Base-by-base conservation (phyloP, 2,329 filamentous ascomycete genomes). In the Macrophomina tecta region DNA sequence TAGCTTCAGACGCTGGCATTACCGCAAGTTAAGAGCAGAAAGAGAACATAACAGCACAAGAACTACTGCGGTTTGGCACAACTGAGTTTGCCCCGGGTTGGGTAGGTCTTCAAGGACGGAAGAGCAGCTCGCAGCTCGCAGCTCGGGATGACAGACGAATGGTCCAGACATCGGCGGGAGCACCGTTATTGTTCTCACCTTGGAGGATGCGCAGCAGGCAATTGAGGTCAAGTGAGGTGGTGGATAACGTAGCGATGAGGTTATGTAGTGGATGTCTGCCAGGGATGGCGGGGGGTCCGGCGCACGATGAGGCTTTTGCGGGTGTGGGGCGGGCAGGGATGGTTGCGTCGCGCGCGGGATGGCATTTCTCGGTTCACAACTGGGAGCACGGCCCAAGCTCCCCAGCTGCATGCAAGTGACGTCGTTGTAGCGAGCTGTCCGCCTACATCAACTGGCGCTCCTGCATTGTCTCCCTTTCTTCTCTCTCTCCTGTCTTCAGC, bases 171-270 rank as follows among this genome's bases (percentile, higher is more conserved):
- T 56, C 53, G n/a, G 36, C 53, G 34, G 18, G 5, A 38, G 34
- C 36, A 28, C n/a, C 2, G 34, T 9, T 40, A n/a, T 6, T 40
- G 8, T 9, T 8, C 38, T 32, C 32, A 14, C 18, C 38, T 28
- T 30, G 36, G 55, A 30, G 23, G 38, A 45, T 3, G 23, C 12
- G 23, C 16, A 36, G 6, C 9, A 18, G 16, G 52, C n/a, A 55
- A 28, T 55, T 38, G 52, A 55, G 52, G 52, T 38, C 14, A 40
- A 36, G 16, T 11, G 45, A 16, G 32, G 18, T 49, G 45, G 18
- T 6, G 42, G 45, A 62, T 49, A 62, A 62, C 58, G 58, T 49
- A 62, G 58, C n/a, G 58, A 62, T 49, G 58, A 49, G 45, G 58
- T 49, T 49, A 38, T 36, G 38, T n/a, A 30, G 36, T 58, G 18